Conservation (phyloP, 2,329 filamentous ascomycete genomes). For the Aspergillus sp. region DNA sequence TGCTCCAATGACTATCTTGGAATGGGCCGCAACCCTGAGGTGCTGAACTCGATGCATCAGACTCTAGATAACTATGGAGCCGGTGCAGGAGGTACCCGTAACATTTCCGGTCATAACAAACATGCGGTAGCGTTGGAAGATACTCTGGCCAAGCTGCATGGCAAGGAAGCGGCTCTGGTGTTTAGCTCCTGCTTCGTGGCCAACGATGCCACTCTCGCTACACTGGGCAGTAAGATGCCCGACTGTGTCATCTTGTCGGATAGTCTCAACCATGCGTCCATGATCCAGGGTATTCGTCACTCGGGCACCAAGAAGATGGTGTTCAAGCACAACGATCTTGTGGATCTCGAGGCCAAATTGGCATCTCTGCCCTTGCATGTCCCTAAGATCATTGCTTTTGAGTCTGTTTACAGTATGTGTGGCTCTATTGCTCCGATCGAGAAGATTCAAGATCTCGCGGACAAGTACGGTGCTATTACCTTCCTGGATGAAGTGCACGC, state of each 20-base stretch:
- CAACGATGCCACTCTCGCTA: conserved; percentile 94
- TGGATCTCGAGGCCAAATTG: conserved; percentile 86
- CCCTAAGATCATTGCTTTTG: conserved; percentile 97
- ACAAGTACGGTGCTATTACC: conserved; percentile 96
- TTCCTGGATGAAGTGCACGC: conserved; percentile 98
- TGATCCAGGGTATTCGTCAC: conserved; percentile 98
- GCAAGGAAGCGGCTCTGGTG: conserved; percentile 86
- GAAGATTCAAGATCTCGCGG: conserved; percentile 90
- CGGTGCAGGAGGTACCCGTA: conserved; percentile 90
- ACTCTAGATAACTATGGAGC: conserved; percentile 93
- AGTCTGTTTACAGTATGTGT: conserved; percentile 99
- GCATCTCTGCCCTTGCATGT: conserved; percentile 77
- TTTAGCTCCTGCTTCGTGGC: conserved; percentile 98
- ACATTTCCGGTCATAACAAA: conserved; percentile 96
- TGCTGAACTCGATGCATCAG: conserved; percentile 88
- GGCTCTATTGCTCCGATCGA: conserved; percentile 94
- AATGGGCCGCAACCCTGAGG: conserved; percentile 87
- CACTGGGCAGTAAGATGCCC: conserved; percentile 92
- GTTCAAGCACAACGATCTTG: conserved; percentile 97
- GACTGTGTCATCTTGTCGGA: conserved; percentile 98
- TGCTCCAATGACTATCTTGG: conserved; percentile 99
- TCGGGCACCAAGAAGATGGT: conserved; percentile 96
- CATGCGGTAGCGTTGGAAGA: conserved; percentile 83
- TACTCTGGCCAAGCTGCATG: conserved; percentile 79
- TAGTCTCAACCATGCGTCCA: conserved; percentile 94